phyloP scores from a whole-genome alignment of 371 early-diverging fungal genomes.

The Mortierella sp. region DNA sequence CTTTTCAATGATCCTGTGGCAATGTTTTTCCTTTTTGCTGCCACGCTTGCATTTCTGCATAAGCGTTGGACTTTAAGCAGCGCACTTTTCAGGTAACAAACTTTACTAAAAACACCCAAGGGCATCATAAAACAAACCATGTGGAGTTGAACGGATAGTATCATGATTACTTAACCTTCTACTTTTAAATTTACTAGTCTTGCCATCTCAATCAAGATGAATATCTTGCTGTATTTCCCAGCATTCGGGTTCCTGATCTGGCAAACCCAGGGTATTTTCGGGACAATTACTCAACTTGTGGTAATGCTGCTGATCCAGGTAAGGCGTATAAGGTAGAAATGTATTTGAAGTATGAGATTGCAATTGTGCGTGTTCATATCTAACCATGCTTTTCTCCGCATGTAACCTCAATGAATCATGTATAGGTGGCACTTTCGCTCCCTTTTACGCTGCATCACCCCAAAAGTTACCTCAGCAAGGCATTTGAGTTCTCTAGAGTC shows the following conservation, averaged over 20 bases:
- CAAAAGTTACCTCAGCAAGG: conserved; percentile 74
- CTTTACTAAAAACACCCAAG: neutral
- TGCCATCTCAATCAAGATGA: conserved; percentile 94
- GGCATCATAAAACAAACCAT: neutral
- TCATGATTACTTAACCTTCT: neutral
- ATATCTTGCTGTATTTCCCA: conserved; percentile 89
- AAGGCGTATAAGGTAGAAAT: neutral
- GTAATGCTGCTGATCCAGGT: conserved; percentile 71
- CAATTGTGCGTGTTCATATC: neutral
- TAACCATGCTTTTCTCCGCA: conserved; percentile 12
- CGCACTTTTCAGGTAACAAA: conserved; percentile 72
- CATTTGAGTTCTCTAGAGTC: conserved; percentile 89
- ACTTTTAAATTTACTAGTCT: conserved; percentile 63
- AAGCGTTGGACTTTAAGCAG: conserved; percentile 66
- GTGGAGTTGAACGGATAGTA: neutral
- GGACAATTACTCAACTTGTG: conserved; percentile 62
- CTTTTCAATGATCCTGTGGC: conserved; percentile 95
- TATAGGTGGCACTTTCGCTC: conserved; percentile 69
- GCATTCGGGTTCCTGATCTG: conserved; percentile 81
- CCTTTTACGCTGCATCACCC: conserved; percentile 79
- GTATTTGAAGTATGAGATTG: neutral
- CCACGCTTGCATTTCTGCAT: conserved; percentile 71
- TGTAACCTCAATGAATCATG: neutral
- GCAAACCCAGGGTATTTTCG: conserved; percentile 66
- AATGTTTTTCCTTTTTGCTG: conserved; percentile 80